Evolutionary conservation across 208 protist genomes (phyloP), one percentile per base, ranked within the genome.

Genomic region (Trypanosoma vivax): DNA sequence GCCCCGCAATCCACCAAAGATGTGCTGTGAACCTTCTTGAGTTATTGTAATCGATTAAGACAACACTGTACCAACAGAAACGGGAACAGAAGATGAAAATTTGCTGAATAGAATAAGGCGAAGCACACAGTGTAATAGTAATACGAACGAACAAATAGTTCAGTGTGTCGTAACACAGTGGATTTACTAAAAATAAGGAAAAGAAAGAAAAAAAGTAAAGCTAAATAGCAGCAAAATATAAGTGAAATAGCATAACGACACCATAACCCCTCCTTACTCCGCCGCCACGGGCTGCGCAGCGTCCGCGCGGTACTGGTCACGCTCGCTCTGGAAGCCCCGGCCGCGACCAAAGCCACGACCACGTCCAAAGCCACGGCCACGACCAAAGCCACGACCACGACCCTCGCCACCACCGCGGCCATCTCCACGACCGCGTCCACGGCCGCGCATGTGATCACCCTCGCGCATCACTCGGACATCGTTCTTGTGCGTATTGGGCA

Each of bases 401-500:
- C 70, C 58, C 21, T 50, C 66, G 33, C 73, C 65, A 28, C 61
- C 60, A 47, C 66, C 73, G 29, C 73, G 67, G 29, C 64, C 65
- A 43, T 67, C 73, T 33, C 65, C 63, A 46, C 67, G 61, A n/a
- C 55, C 52, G 60, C 75, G 78, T 67, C 91, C 80, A 67, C 74
- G 76, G 24, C 42, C 58, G n/a, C n/a, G n/a, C n/a, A n/a, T n/a
- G n/a, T n/a, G n/a, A n/a, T n/a, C n/a, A n/a, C n/a, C n/a, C n/a
- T n/a, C n/a, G n/a, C n/a, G n/a, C n/a, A n/a, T n/a, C n/a, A n/a
- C n/a, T 39, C 61, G 57, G 42, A 47, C 56, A 50, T 69, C 85
- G 25, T 60, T 60, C 81, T 96, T 96, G 47, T 94, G 81, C 38
- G 83, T 97, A 70, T 88, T 86, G 50, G 95, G 95, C 49, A 96